Evolutionary conservation across 2,329 filamentous ascomycete genomes (phyloP), one percentile per base, ranked within the genome.

Genomic region (Dactylonectria estremocensis): DNA sequence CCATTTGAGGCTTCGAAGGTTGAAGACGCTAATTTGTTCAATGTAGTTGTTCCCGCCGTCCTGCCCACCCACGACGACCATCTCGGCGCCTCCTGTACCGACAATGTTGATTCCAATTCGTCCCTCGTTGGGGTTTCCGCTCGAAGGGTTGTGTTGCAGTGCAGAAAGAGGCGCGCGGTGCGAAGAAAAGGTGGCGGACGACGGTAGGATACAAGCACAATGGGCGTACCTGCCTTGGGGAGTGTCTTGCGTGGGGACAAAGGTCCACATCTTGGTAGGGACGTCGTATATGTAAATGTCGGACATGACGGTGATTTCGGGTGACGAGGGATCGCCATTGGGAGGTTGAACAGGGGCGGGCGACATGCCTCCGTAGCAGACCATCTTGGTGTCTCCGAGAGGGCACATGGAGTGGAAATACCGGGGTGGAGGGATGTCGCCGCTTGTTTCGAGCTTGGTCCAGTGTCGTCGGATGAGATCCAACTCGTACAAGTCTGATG

Each of bases 31-130:
- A 71, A 99, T 97, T 81, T 99, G 95, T 81, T 99, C 95, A 73
- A 99, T 99, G 78, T 99, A 99, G 80, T 97, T 95, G 80, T 99
- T 99, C n/a, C 92, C 92, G 61, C 93, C 96, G 77, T 99, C 96
- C 80, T 99, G 96, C 0, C 96, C 96, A 67, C 96, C 96, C 8
- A 98, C 95, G 14, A 99, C 92, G 6, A 99, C 89, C 95, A 99
- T 98, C 80, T 99, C 95, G 2, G 96, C 94, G 35, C 96, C 96
- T 16, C 96, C 96, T 20, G 90, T 90, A 1, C 96, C 95, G 80
- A 99, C 95, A 67, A 98, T 91, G 69, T 93, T 92, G 65, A 97
- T 92, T 3, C 95, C 95, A 64, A 98, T 91, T 3, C 92, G 90
- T 16, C 95, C 95, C 77, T 96, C 93, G 77, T 98, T 96, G 2